Evolutionary conservation across 83 land plant species (phyloP), one percentile per base, ranked within the genome.

Genomic region (Larix sibirica): DNA sequence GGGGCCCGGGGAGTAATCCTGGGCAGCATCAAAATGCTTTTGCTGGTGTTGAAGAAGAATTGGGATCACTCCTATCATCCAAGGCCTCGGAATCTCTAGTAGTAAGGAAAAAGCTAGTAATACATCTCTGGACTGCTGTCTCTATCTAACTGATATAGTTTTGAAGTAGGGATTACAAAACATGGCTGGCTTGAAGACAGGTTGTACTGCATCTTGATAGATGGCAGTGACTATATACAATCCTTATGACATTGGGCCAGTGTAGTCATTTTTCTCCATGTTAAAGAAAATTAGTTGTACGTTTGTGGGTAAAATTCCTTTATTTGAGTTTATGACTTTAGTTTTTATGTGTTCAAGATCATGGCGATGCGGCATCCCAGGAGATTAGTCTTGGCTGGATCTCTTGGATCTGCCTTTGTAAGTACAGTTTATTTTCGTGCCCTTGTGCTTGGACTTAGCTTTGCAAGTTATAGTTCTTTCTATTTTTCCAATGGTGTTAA

Each of bases 291-390:
- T 33, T 69, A 18, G 18, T 33, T 6, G 7, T 36, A 69, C 21
- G 20, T 50, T 50, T 9, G 44, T 69, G 40, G 38, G 20, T 17
- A 4, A 69, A n/a, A 38, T 36, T 66, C 44, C n/a, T 17, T 69
- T 69, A 16, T 36, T 69, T 69, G 42, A 36, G 74, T 42, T 69
- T 69, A 38, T 20, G 20, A 6, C 40, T 69, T 69, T 42, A 33
- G 20, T 69, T 69, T 33, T 69, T 18, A 69, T 69, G 74, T 18
- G 81, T 65, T 93, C 28, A 81, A 95, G 98, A 93, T 96, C 26
- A 79, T 96, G 90, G 98, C 98, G 40, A 96, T 96, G 98, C 94
- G 98, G n/a, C 89, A 96, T 86, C 95, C 98, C 33, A 87, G 98
- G 79, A 89, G 92, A 70, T 77, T 87, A 76, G 96, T 96, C 12